Evolutionary conservation across 345 rosid genomes (phyloP), one percentile per base, ranked within the genome.

Genomic region (Acer yangbiense): DNA sequence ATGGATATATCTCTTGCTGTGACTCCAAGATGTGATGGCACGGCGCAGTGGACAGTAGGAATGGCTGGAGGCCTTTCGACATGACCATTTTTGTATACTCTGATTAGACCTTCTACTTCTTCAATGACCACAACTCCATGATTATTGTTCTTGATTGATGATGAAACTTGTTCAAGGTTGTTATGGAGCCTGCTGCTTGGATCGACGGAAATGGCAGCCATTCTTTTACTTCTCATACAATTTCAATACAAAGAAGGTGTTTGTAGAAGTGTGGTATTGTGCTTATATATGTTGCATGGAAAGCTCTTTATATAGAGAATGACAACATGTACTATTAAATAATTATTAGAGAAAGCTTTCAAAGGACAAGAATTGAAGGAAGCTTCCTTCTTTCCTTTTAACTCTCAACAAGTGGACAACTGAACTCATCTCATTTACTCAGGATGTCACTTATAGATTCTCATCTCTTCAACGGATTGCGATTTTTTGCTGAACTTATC

Each of bases 91-190:
- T 76, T 81, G 86, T 78, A 90, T 32, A 92, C 98, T 82, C 69
- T 85, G 54, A 92, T 87, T 57, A 94, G 89, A 14, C 95, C 97
- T 14, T 81, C 83, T 46, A 94, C 84, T 76, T 92, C 97, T 75
- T 91, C 93, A 2, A 75, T 83, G 29, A 84, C 82, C 0, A 43
- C 11, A 12, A 72, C 76, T 6, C 88, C 93, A 55, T 79, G 90
- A 32, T 82, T 58, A 9, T 43, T 43, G 60, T 70, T 81, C 77
- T 84, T 78, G 50, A 77, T 82, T 27, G 44, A 32, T 27, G 44
- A 32, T 17, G 64, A 60, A 21, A 72, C 76, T 57, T 83, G 84
- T 4, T 35, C 39, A 10, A 67, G 27, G 27, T 25, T 25, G 27
- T 25, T 25, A 25, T 25, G 0, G 27, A 25, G 69, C 32, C 65